phyloP scores from a whole-genome alignment of 306 rosid species.

The Pterocarpus macrocarpus region DNA sequence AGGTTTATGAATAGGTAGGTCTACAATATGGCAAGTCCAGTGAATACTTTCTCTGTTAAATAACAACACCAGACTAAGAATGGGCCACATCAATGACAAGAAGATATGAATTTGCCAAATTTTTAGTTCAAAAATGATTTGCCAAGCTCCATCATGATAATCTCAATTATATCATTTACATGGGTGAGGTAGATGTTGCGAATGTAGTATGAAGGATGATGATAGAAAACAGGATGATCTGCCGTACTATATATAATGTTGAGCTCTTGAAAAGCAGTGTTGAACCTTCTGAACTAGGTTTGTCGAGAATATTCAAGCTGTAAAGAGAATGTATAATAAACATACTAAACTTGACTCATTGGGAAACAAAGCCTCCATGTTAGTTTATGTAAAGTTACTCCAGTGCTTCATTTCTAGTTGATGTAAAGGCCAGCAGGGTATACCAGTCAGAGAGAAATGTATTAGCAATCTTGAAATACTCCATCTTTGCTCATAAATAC shows the following conservation, averaged over 20 bases:
- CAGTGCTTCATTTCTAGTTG: not conserved
- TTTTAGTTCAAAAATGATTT: not conserved
- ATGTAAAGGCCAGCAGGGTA: not conserved
- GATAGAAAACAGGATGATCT: not conserved
- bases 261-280: not conserved
- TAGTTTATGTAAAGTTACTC: not conserved
- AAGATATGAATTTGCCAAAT: slow-evolving; percentile 2
- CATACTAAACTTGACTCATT: not conserved
- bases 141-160: not conserved
- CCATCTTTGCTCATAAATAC: not conserved
- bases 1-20: not conserved
- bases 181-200: not conserved
- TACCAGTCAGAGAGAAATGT: not conserved
- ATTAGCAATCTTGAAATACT: not conserved
- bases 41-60: not conserved
- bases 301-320: slow-evolving; percentile 18
- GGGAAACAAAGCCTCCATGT: not conserved
- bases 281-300: not conserved
- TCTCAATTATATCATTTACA: not conserved
- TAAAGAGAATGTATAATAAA: not conserved
- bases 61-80: not conserved
- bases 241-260: not conserved
- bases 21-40: not conserved
- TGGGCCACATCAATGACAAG: not conserved
- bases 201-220: not conserved